Conservation (phyloP, 108 stramenopile genomes). For the Craspedostauros australis region DNA sequence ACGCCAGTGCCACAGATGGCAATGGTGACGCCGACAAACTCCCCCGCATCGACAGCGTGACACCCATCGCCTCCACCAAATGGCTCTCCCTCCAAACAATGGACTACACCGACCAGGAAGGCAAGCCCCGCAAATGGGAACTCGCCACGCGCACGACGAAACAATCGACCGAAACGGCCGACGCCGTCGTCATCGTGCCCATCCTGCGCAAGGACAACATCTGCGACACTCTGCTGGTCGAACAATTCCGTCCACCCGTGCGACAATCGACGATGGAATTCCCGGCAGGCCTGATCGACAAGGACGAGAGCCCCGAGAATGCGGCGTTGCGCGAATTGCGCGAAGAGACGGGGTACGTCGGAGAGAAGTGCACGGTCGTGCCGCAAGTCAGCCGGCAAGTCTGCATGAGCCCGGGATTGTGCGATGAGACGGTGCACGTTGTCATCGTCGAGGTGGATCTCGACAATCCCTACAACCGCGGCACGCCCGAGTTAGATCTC, state of each 20-base stretch:
- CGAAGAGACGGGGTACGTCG: slow-evolving; percentile 71
- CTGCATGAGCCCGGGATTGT: slow-evolving; percentile 60
- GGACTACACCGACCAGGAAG: slow-evolving; percentile 25
- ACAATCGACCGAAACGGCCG: slow-evolving; percentile 17
- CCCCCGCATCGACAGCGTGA: slow-evolving; percentile 4
- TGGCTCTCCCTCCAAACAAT: slow-evolving; percentile 16
- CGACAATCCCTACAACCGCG: slow-evolving; percentile 27
- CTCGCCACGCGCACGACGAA: slow-evolving; percentile 54
- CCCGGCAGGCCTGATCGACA: slow-evolving; percentile 78
- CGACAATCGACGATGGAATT: slow-evolving; percentile 52
- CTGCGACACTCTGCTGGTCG: slow-evolving; percentile 41
- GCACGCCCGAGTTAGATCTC: slow-evolving; percentile 5
- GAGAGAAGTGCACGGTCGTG: slow-evolving; percentile 20
- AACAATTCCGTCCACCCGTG: slow-evolving; percentile 70
- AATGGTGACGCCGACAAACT: background rate
- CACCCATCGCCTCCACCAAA: background rate
- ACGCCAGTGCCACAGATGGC: too few relatives aligned
- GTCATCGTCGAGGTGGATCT: slow-evolving; percentile 59
- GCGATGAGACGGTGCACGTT: slow-evolving; percentile 50
- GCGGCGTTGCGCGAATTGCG: slow-evolving; percentile 57
- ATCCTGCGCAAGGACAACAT: slow-evolving; percentile 26
- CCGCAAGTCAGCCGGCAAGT: slow-evolving; percentile 21
- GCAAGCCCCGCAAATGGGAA: slow-evolving; percentile 46
- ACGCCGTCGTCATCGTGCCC: slow-evolving; percentile 66
- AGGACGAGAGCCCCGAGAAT: slow-evolving; percentile 38